phyloP scores from a whole-genome alignment of 495 filamentous ascomycete species.

The Hamigera avellanea region DNA sequence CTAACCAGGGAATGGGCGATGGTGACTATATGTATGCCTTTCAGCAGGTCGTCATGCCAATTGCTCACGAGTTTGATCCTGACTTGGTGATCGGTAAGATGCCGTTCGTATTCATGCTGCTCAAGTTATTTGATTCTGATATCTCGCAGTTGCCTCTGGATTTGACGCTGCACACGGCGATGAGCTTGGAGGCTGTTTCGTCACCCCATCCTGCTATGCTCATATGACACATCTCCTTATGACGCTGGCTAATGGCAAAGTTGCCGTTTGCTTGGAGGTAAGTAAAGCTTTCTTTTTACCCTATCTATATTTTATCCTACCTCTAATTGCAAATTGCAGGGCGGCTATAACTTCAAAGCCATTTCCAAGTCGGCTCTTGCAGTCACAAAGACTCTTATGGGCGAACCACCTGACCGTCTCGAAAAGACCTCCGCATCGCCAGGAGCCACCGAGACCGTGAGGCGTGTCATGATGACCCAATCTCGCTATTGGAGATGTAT shows the following conservation, averaged over 20 bases:
- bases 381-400: constrained; percentile 87
- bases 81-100: constrained; percentile 73
- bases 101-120: neutral
- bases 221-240: constrained; percentile 99
- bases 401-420: constrained; percentile 77
- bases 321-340: constrained; percentile 28
- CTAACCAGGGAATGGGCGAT: constrained; percentile 85
- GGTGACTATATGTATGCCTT: constrained; percentile 95
- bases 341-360: constrained; percentile 87
- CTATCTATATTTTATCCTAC: neutral
- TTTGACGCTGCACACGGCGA: constrained; percentile 95
- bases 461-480: constrained; percentile 43
- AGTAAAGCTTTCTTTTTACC: neutral
- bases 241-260: constrained; percentile 82
- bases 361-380: constrained; percentile 87
- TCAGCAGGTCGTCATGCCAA: constrained; percentile 94
- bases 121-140: constrained; percentile 4
- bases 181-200: constrained; percentile 81
- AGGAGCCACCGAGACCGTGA: constrained; percentile 35
- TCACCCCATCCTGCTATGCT: constrained; percentile 82
- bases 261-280: constrained; percentile 81
- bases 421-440: constrained; percentile 32
- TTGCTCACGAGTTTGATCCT: constrained; percentile 82
- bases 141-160: constrained; percentile 63
- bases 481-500: constrained; percentile 49